Conservation (phyloP, 192 early-diverging fungal genomes). For the Borealophlyctis nickersoniae region DNA sequence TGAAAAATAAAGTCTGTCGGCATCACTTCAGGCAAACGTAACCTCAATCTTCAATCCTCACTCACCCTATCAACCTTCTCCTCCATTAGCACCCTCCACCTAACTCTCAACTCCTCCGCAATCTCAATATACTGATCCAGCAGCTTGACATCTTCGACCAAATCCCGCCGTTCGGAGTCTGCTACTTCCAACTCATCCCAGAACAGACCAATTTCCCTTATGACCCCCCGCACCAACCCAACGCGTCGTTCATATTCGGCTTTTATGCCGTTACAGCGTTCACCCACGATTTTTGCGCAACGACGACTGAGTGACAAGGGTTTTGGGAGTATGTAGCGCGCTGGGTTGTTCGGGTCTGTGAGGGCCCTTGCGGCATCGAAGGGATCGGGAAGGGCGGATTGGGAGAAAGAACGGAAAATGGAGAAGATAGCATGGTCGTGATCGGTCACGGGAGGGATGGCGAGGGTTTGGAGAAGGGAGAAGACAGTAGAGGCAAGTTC, state of each 20-base stretch:
- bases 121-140: conserved; percentile 31
- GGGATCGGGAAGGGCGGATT: neutral
- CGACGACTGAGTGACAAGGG: conserved; percentile 4
- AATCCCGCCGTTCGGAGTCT: conserved; percentile 3
- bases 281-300: conserved; percentile 11
- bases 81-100: conserved; percentile 39
- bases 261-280: neutral
- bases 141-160: conserved; percentile 21
- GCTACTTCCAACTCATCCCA: conserved; percentile 28
- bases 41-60: neutral
- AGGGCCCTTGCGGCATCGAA: neutral
- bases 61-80: conserved; percentile 27
- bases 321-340: neutral
- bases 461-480: neutral
- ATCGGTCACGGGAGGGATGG: conserved; percentile 4
- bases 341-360: neutral
- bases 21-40: neutral
- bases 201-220: conserved; percentile 35
- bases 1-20: conserved; percentile 7
- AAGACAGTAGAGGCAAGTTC: conserved; percentile 3
- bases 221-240: neutral
- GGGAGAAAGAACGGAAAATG: conserved; percentile 11
- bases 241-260: neutral
- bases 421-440: conserved; percentile 5
- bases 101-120: conserved; percentile 21